Conservation (phyloP, 495 filamentous ascomycete genomes). For the Aspergillus sclerotioniger region DNA sequence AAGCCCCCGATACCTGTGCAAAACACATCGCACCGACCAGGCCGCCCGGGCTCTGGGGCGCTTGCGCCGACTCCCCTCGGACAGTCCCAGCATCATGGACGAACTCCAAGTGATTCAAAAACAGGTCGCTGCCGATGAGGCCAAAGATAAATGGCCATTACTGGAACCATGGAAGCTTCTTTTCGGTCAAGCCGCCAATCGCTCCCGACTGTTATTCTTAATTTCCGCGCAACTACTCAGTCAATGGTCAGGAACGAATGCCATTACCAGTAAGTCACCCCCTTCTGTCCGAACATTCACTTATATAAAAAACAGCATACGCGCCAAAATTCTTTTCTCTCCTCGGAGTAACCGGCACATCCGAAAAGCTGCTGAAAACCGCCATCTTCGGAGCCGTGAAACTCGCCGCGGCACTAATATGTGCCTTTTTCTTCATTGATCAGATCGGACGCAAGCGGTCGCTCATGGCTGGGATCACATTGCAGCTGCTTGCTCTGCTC, state of each 20-base stretch:
- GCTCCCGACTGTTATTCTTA: constrained; percentile 51
- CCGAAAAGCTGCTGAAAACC: constrained; percentile 59
- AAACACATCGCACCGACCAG: constrained; percentile 35
- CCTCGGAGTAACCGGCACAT: constrained; percentile 55
- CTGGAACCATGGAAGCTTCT: constrained; percentile 48
- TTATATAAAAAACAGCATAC: constrained; percentile 40
- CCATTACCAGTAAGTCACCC: constrained; percentile 36
- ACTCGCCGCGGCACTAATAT: constrained; percentile 53
- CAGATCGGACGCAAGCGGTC: constrained; percentile 61
- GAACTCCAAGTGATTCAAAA: constrained; percentile 51
- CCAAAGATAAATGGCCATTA: constrained; percentile 42
- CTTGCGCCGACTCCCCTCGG: constrained; percentile 47
- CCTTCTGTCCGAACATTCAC: too few species aligned
- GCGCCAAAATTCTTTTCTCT: constrained; percentile 59
- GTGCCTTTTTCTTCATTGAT: constrained; percentile 63
- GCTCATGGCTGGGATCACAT: constrained; percentile 47
- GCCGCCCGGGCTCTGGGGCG: constrained; percentile 42
- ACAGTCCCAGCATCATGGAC: constrained; percentile 46
- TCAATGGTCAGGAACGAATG: constrained; percentile 61
- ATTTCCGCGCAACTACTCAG: constrained; percentile 51
- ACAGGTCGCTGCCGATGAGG: constrained; percentile 47
- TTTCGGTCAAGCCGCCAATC: constrained; percentile 48
- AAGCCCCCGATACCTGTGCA: constrained; percentile 57
- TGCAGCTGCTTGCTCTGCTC: constrained; percentile 56
- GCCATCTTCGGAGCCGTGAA: constrained; percentile 65